Evolutionary conservation across 2,329 filamentous ascomycete species (phyloP), one percentile per base, ranked within the genome.

Genomic region (Herpotrichia juniperi): DNA sequence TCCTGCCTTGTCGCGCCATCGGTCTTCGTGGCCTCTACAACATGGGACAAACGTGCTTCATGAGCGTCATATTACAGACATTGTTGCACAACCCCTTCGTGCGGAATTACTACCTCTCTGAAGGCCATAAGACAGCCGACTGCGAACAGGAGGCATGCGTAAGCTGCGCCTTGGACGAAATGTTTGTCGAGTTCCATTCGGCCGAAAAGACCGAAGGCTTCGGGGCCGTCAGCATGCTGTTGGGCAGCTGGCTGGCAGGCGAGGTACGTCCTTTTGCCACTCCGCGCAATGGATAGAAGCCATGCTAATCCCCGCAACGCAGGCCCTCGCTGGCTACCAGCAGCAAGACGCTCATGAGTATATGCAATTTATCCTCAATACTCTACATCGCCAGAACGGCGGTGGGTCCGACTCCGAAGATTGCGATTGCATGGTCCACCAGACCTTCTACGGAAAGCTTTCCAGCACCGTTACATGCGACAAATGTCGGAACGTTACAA

Each of bases 311-410:
- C 47, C 12, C 22, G 17, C 24, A 39, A 12, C 24, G 7, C 37
- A 74, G 72, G 71, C 74, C 16, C 67, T 81, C 19, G 91, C 93
- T 1, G 94, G 93, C 10, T 96, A 96, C 64, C 91, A 93, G 66
- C 93, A 97, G 74, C 93, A 97, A 77, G 93, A 97, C 69, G 93
- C 93, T 0, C 93, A 97, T 69, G 93, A 97, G 72, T 97, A 96
- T 76, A 96, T 97, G 73, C 92, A 96, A 70, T 97, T 96, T 68
- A 83, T 97, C 28, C 88, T 96, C 30, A 93, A 97, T 76, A 90
- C 94, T 64, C 81, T 99, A 14, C 93, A 97, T 69, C 86, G 78
- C 9, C 79, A 91, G 34, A 94, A 93, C 62, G 87, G 87, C 12
- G 87, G 90, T 42, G 65, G 68, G 3, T 61, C 68, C 35, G 55